phyloP scores from a whole-genome alignment of 2,329 filamentous ascomycete species.

The Paracoccidioides lutzii region DNA sequence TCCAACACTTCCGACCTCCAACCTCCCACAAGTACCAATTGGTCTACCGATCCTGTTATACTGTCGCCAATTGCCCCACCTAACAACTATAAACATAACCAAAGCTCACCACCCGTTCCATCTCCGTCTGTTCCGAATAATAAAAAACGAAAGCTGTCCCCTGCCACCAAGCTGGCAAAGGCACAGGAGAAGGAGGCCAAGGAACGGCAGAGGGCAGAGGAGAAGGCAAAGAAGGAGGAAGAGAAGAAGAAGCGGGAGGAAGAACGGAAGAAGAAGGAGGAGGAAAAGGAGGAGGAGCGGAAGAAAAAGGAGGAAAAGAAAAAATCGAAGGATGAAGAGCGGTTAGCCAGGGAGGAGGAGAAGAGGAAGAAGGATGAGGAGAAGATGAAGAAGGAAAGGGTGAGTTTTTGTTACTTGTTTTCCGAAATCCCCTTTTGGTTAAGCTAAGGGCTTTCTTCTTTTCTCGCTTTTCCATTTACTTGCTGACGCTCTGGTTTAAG shows the following conservation, averaged over 20 bases:
- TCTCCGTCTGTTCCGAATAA: constrained; percentile 7
- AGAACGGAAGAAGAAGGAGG: constrained; percentile 32
- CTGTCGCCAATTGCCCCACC: not conserved
- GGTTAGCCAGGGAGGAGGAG: constrained; percentile 18
- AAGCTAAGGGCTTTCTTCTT: constrained; percentile 1
- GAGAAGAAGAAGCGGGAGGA: constrained; percentile 36
- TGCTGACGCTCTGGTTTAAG: constrained; percentile 19
- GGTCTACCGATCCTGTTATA: not conserved
- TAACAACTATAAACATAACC: not conserved
- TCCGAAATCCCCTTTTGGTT: not conserved
- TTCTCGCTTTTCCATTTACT: constrained; percentile 17
- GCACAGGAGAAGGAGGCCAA: constrained; percentile 18
- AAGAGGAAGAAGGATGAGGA: constrained; percentile 22
- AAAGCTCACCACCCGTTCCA: constrained; percentile 3
- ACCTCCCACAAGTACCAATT: no score
- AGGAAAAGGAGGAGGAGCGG: constrained; percentile 35
- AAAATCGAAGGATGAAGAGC: constrained; percentile 26
- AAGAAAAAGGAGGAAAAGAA: constrained; percentile 34
- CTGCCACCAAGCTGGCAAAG: constrained; percentile 18
- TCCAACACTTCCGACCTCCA: not conserved
- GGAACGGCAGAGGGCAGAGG: constrained; percentile 19
- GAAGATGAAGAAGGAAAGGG: constrained; percentile 34
- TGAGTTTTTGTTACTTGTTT: constrained; percentile 12
- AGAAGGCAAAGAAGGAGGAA: constrained; percentile 24
- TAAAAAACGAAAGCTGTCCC: constrained; percentile 25